Evolutionary conservation across 2,329 filamentous ascomycete genomes (phyloP).

Genomic region (Parastagonospora nodorum): DNA sequence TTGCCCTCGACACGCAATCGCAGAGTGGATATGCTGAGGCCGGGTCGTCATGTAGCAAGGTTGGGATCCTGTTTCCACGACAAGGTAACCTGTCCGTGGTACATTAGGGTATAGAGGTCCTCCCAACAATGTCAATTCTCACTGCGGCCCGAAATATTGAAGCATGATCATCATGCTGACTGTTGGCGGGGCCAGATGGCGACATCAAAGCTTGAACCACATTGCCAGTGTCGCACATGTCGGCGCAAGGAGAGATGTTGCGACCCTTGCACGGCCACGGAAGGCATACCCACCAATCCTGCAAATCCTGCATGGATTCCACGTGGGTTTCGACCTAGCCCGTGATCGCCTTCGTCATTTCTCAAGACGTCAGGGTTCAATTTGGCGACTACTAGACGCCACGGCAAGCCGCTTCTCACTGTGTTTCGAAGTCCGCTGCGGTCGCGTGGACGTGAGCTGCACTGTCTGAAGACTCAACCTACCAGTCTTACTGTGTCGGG

Average conservation of each 20-base stretch:
- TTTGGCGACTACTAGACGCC: background rate
- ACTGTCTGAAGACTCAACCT: background rate
- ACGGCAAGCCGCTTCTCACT: background rate
- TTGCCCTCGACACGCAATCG: background rate
- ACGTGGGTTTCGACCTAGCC: slow-evolving; percentile 11
- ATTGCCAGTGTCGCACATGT: slow-evolving; percentile 1
- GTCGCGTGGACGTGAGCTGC: background rate
- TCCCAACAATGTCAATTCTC: no score
- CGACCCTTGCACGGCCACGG: background rate
- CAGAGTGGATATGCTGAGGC: no score
- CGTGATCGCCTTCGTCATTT: background rate
- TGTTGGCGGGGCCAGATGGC: no score
- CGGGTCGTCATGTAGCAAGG: background rate
- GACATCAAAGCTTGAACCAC: background rate
- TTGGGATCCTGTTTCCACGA: slow-evolving; percentile 3
- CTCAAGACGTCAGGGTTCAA: background rate
- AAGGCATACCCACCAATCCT: background rate
- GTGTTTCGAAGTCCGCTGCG: background rate
- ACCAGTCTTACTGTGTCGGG: background rate
- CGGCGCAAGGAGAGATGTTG: background rate
- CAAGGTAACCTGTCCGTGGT: no score
- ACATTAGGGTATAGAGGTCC: background rate
- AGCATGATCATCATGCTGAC: no score
- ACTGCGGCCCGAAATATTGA: no score
- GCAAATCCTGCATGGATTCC: slow-evolving; percentile 12